Conservation (phyloP, 1,139 yeast species). For the Meyerozyma elateridarum region DNA sequence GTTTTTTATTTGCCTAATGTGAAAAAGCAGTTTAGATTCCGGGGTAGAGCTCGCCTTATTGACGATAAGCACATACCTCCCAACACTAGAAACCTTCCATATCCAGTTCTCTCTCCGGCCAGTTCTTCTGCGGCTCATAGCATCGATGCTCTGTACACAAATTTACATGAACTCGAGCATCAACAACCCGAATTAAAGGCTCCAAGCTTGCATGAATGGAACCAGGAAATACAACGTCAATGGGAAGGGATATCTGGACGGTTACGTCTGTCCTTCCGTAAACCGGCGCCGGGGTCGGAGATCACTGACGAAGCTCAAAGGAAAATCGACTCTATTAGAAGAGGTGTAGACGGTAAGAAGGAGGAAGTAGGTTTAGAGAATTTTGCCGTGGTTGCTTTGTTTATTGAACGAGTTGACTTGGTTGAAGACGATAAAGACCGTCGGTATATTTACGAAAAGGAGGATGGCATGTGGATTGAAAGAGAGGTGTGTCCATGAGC, state of each 20-base stretch:
- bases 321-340: constrained; percentile 60
- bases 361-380: constrained; percentile 65
- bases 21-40: constrained; percentile 66
- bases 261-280: constrained; percentile 62
- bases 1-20: constrained; percentile 64
- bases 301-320: constrained; percentile 55
- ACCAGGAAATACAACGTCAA: constrained; percentile 52
- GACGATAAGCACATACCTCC: constrained; percentile 31
- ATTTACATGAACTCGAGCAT: constrained; percentile 21
- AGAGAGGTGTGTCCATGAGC: constrained; percentile 68
- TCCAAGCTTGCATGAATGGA: constrained; percentile 65
- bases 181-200: constrained; percentile 32
- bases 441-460: constrained; percentile 51
- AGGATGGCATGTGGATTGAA: constrained; percentile 62
- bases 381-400: constrained; percentile 65
- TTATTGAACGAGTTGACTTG: constrained; percentile 70
- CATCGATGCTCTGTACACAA: constrained; percentile 22
- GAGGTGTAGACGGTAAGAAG: constrained; percentile 82
- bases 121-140: constrained; percentile 1
- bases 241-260: constrained; percentile 59
- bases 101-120: neutral
- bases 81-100: constrained; percentile 5
- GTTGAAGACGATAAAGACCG: constrained; percentile 56
- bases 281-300: constrained; percentile 63
- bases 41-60: constrained; percentile 56